A percentile compares a stretch with the other conserved stretches of the same genome.
Evolutionary conservation across 768 basidiomycete genomes (phyloP).

Genomic region (Galerina sulciceps): DNA sequence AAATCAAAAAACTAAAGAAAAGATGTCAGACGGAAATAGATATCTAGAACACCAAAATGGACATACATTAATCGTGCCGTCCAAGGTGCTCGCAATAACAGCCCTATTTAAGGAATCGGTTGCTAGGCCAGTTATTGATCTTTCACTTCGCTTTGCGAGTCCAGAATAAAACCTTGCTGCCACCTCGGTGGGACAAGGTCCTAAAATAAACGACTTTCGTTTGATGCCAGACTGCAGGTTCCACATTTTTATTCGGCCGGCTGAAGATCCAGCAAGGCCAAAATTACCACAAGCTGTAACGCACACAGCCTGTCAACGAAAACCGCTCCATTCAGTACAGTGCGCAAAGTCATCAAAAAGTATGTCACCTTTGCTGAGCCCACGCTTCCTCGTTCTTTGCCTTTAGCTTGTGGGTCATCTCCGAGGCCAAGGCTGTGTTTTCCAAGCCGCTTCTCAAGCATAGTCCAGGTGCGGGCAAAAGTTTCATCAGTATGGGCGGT

Average conservation of each 20-base stretch:
- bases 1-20: constrained; percentile 90
- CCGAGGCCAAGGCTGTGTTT: constrained; percentile 70
- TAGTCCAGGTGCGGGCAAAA: constrained; percentile 87
- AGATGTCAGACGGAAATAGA: constrained; percentile 7
- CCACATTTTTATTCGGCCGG: constrained; percentile 86
- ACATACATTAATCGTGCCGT: constrained; percentile 88
- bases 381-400: constrained; percentile 41
- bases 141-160: constrained; percentile 44
- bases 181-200: constrained; percentile 61
- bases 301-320: constrained; percentile 65
- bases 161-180: constrained; percentile 45
- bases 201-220: constrained; percentile 77
- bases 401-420: constrained; percentile 53
- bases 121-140: constrained; percentile 80
- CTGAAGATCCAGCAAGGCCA: constrained; percentile 82
- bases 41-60: background rate
- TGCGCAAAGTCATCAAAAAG: background rate
- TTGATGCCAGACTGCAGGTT: constrained; percentile 95
- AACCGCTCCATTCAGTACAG: background rate
- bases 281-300: constrained; percentile 97
- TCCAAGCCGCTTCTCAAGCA: constrained; percentile 80
- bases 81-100: constrained; percentile 84
- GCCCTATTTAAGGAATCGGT: constrained; percentile 83
- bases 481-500: constrained; percentile 88
- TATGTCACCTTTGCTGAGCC: constrained; percentile 73